Percentiles rank a stretch among this genome's conserved stretches.
Evolutionary conservation across 345 rosid genomes (phyloP).

Genomic region (Acer negundo): DNA sequence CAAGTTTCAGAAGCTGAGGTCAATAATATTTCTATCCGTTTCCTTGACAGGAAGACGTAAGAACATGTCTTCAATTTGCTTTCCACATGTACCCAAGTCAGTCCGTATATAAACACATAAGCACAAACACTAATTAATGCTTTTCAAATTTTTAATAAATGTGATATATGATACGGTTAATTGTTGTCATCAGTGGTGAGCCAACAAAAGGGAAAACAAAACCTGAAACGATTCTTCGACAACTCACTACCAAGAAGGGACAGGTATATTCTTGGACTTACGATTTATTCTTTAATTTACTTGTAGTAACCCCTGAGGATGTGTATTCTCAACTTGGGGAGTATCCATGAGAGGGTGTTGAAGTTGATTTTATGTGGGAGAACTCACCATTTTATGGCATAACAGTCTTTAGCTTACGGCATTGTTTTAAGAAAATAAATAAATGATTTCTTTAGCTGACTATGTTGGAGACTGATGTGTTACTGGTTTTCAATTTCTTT

Average conservation of each 20-base stretch:
- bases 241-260: conserved; percentile 95
- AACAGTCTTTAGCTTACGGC: neutral
- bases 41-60: conserved; percentile 91
- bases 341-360: neutral
- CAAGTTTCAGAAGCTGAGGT: conserved; percentile 97
- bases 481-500: neutral
- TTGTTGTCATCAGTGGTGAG: conserved; percentile 70
- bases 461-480: neutral
- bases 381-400: conserved; percentile 1
- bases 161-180: conserved; percentile 4
- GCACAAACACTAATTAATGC: neutral
- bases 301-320: conserved; percentile 1
- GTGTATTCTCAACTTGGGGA: neutral
- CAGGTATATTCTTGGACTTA: conserved; percentile 53
- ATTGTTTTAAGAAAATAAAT: neutral
- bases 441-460: neutral
- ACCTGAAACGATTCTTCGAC: conserved; percentile 79
- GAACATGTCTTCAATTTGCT: conserved; percentile 36
- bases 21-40: conserved; percentile 78
- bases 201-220: conserved; percentile 87
- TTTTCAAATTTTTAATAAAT: neutral
- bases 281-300: neutral
- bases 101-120: neutral
- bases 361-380: neutral
- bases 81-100: neutral